A percentile compares a stretch with the other conserved stretches of the same genome.
Conservation (phyloP, 306 rosid species). For the Medicago lupulina region DNA sequence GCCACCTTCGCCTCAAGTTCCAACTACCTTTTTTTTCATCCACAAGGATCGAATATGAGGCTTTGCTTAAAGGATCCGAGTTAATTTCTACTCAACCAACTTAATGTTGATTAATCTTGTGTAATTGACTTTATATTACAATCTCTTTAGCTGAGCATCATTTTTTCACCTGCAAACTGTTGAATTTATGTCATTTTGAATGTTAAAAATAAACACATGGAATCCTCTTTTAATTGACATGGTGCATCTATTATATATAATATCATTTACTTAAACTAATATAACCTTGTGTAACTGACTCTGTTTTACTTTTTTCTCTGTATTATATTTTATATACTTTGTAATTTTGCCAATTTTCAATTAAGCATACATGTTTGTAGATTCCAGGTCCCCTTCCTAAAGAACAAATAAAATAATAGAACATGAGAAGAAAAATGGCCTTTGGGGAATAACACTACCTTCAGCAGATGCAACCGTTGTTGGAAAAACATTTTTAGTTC, state of each 20-base stretch:
- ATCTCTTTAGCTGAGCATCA: not conserved
- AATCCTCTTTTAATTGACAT: not conserved
- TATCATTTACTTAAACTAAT: conserved; percentile 1
- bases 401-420: conserved; percentile 61
- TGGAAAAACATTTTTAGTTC: conserved; percentile 60
- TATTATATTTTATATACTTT: conserved; percentile 18
- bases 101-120: too few relatives aligned
- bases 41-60: too few relatives aligned
- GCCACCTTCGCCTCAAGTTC: too few relatives aligned
- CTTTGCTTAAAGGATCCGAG: too few relatives aligned
- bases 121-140: not conserved
- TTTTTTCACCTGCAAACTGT: conserved; percentile 8
- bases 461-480: conserved; percentile 82
- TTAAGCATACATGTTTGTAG: conserved; percentile 52
- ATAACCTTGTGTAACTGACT: conserved; percentile 14
- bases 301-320: not conserved
- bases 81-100: too few relatives aligned
- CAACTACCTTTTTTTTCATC: too few relatives aligned
- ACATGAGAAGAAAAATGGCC: conserved; percentile 71
- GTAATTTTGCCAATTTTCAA: conserved; percentile 1
- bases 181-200: conserved; percentile 4
- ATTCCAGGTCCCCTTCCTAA: conserved; percentile 78
- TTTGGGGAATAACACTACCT: conserved; percentile 78
- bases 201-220: conserved; percentile 3
- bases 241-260: not conserved